These are phyloP conservation scores for Uronychia binucleata DNA, from an alignment of 73 alveolate species.

Conservation along the genomic window DNA sequence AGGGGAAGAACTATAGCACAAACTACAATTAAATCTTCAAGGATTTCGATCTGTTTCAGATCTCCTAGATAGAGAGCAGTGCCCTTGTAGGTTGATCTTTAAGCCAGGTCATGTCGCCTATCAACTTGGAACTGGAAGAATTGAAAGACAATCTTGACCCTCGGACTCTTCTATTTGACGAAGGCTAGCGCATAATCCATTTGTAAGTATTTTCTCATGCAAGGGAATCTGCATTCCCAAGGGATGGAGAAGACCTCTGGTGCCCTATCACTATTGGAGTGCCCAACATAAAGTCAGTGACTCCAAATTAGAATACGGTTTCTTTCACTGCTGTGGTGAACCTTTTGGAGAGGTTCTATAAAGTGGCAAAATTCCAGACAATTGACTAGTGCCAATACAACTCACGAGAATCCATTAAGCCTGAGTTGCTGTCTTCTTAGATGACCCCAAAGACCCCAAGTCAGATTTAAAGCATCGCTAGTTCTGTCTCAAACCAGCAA, in stretches of 20 bases:
- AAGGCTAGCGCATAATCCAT: not conserved
- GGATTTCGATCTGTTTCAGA: conserved; percentile 42
- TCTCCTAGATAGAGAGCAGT: conserved; percentile 5
- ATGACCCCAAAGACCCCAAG: not conserved
- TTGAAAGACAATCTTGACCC: not conserved
- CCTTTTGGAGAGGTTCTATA: not conserved
- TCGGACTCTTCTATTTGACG: conserved; percentile 6
- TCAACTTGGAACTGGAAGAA: conserved; percentile 2
- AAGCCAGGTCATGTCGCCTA: conserved; percentile 13
- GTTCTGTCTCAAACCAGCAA: no score
- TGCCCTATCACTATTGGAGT: conserved; percentile 21
- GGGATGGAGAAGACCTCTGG: conserved; percentile 3
- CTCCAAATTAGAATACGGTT: not conserved
- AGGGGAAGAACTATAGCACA: not conserved
- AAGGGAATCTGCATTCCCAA: not conserved
- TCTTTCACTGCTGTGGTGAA: not conserved
- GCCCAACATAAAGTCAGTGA: conserved; percentile 24
- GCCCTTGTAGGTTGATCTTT: conserved; percentile 7
- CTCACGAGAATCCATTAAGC: not conserved
- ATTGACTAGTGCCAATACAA: not conserved
- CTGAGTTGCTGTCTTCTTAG: not conserved
- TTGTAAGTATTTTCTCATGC: not conserved
- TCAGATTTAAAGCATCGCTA: no score
- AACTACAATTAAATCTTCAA: conserved; percentile 21
- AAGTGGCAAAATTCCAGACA: not conserved